phyloP scores from a whole-genome alignment of 371 early-diverging fungal genomes.

The Circinella umbellata region DNA sequence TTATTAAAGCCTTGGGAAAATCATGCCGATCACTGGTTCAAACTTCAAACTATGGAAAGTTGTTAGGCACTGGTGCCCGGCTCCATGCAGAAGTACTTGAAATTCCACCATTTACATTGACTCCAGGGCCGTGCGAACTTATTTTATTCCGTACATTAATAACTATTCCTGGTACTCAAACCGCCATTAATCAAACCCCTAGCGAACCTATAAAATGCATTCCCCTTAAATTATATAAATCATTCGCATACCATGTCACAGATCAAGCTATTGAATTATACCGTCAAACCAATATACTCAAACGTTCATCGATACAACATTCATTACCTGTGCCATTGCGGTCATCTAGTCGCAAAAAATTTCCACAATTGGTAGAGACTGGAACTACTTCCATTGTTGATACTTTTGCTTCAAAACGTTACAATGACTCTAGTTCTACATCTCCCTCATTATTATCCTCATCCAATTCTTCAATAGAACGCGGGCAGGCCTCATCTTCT shows the following conservation, averaged over 20 bases:
- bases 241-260: constrained; percentile 26
- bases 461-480: background rate
- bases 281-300: constrained; percentile 10
- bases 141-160: constrained; percentile 42
- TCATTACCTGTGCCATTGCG: no score
- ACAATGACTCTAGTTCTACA: background rate
- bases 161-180: constrained; percentile 16
- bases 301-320: constrained; percentile 1
- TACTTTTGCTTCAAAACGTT: background rate
- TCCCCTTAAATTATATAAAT: constrained; percentile 33
- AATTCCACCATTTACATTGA: constrained; percentile 38
- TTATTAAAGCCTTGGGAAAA: constrained; percentile 27
- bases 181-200: constrained; percentile 36
- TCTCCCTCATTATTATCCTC: background rate
- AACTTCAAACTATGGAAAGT: constrained; percentile 30
- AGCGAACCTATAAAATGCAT: constrained; percentile 38
- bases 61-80: constrained; percentile 26
- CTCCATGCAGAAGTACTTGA: constrained; percentile 38
- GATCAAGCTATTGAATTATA: constrained; percentile 30
- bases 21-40: constrained; percentile 27
- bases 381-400: background rate
- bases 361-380: background rate
- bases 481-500: background rate
- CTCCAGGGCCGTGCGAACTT: constrained; percentile 34
- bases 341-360: background rate